phyloP scores from a whole-genome alignment of 805 yeast species.

The Lachancea cidri region DNA sequence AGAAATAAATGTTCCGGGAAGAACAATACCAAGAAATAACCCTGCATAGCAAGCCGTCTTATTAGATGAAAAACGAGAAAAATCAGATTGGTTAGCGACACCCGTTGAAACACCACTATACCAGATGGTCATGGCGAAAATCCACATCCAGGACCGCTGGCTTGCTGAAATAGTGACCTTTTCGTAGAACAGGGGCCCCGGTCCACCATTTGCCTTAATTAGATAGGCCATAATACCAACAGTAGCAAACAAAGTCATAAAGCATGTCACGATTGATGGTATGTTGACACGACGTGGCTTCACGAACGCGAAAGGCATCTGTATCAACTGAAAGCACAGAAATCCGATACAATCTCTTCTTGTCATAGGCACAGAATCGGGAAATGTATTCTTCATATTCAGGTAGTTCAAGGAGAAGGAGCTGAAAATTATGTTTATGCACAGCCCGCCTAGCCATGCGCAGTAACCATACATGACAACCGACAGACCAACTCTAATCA shows the following conservation, averaged over 20 bases:
- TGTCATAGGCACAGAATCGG: conserved; percentile 34
- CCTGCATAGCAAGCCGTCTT: conserved; percentile 28
- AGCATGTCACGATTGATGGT: conserved; percentile 23
- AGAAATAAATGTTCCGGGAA: conserved; percentile 38
- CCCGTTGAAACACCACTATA: conserved; percentile 37
- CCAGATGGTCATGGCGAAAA: conserved; percentile 37
- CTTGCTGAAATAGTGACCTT: conserved; percentile 22
- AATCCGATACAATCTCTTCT: conserved; percentile 38
- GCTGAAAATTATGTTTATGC: conserved; percentile 30
- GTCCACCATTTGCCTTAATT: conserved; percentile 28
- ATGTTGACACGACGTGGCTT: conserved; percentile 31
- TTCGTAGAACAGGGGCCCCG: conserved; percentile 30
- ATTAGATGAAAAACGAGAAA: conserved; percentile 35
- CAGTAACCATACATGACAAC: conserved; percentile 39
- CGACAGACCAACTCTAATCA: conserved; percentile 35
- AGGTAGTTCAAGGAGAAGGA: conserved; percentile 22
- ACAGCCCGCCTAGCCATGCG: conserved; percentile 35
- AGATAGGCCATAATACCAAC: conserved; percentile 31
- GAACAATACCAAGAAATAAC: conserved; percentile 30
- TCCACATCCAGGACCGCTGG: conserved; percentile 37
- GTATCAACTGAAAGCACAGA: conserved; percentile 35
- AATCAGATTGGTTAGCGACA: conserved; percentile 39
- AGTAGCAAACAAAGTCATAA: conserved; percentile 26
- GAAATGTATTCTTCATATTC: conserved; percentile 23
- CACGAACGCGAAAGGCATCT: conserved; percentile 25